Evolutionary conservation across 2,329 filamentous ascomycete species (phyloP).

Genomic region (Colletotrichum agaves): DNA sequence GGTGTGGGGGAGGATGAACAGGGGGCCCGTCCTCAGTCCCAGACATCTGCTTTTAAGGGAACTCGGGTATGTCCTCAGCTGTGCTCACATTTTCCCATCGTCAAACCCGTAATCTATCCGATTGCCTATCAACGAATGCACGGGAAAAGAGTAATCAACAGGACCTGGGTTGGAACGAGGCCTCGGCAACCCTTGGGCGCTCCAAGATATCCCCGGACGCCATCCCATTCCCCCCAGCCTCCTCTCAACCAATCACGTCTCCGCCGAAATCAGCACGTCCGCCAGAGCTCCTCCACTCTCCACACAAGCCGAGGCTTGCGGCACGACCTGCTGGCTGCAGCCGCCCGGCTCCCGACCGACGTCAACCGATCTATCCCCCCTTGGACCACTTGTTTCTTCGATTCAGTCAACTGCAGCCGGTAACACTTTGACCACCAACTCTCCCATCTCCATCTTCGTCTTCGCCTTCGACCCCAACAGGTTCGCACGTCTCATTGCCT

Average conservation of each 20-base stretch:
- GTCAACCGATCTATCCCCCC: constrained; percentile 27
- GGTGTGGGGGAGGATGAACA: constrained; percentile 31
- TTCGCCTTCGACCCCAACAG: not conserved
- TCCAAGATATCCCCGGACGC: constrained; percentile 21
- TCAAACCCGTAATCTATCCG: not conserved
- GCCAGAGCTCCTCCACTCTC: constrained; percentile 26
- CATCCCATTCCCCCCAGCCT: constrained; percentile 26
- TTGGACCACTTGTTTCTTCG: not conserved
- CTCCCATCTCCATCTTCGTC: not conserved
- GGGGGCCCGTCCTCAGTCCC: constrained; percentile 12
- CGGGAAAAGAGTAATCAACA: not conserved
- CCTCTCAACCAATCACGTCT: constrained; percentile 22
- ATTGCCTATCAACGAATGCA: not conserved
- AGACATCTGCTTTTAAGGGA: constrained; percentile 3
- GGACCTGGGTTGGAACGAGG: not conserved
- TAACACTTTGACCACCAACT: not conserved
- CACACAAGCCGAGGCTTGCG: constrained; percentile 32
- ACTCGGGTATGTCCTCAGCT: not conserved
- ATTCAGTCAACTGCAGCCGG: not conserved
- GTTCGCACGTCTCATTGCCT: not conserved
- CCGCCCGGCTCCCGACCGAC: constrained; percentile 17
- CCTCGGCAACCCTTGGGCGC: not conserved
- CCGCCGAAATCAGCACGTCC: constrained; percentile 36
- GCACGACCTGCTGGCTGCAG: constrained; percentile 22
- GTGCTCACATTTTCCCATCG: not conserved